phyloP scores from a whole-genome alignment of 1,284 basidiomycete species.

The Malassezia restricta region DNA sequence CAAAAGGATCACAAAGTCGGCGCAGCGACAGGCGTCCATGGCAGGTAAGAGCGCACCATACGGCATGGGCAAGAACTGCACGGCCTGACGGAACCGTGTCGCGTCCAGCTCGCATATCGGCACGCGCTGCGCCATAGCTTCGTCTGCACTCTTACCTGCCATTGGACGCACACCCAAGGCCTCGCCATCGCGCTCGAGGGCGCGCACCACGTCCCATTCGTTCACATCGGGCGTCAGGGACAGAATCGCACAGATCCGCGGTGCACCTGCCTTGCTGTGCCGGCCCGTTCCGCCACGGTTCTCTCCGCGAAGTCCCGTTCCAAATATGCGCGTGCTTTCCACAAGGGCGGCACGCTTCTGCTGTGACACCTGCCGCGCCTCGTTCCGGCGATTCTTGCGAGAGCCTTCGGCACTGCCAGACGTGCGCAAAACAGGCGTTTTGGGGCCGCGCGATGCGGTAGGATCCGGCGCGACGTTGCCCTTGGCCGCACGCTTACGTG shows the following conservation, averaged over 20 bases:
- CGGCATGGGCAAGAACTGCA: conserved; percentile 64
- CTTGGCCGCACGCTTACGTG: conserved; percentile 29
- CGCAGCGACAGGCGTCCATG: conserved; percentile 73
- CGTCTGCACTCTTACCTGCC: conserved; percentile 25
- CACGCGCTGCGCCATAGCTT: conserved; percentile 16
- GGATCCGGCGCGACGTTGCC: conserved; percentile 18
- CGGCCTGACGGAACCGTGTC: conserved; percentile 72
- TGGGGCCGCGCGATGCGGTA: conserved; percentile 17
- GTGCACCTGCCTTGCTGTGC: conserved; percentile 55
- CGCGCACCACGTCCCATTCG: conserved; percentile 51
- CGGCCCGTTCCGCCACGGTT: neutral
- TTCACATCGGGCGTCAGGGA: conserved; percentile 62
- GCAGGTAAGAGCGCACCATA: conserved; percentile 56
- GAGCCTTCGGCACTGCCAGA: conserved; percentile 28
- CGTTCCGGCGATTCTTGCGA: conserved; percentile 31
- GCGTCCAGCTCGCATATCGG: conserved; percentile 48
- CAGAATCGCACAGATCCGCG: conserved; percentile 66
- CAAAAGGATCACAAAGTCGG: conserved; percentile 79
- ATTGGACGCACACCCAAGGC: conserved; percentile 48
- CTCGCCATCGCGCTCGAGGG: conserved; percentile 59
- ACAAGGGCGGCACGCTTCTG: conserved; percentile 36
- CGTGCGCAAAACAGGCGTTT: conserved; percentile 22
- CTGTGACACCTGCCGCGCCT: conserved; percentile 34
- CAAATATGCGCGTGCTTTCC: conserved; percentile 34
- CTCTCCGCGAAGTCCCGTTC: conserved; percentile 12